Evolutionary conservation across 257 asterid species (phyloP), one percentile per base, ranked within the genome.

Genomic region (Ballota nigra): DNA sequence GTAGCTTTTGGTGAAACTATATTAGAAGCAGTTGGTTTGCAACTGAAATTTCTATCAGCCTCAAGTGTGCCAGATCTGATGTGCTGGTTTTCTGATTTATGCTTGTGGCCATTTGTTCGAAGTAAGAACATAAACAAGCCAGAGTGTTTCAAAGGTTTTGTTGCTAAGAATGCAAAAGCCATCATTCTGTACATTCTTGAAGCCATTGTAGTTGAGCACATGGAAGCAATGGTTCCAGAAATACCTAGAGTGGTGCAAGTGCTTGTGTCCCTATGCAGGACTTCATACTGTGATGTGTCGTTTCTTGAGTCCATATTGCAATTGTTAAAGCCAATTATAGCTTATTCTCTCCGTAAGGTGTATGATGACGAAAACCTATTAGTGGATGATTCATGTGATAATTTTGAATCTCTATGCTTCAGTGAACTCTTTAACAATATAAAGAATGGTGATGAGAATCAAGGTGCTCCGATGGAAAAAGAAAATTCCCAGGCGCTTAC

Each of bases 21-120:
- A 77, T 78, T 95, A 82, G 89, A 89, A 83, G 98, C 99, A 77
- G 94, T 92, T 85, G 91, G 96, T 45, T 85, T 95, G 84, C 98
- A 92, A 72, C 76, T 92, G 83, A 95, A 86, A 80, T 83, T 89
- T 78, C 89, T 95, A 70, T 84, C 99, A 70, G 68, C 96, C 31
- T 77, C 85, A 19, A 66, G 68, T 78, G 84, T 92, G 81, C 96
- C 98, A 15, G 98, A 95, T 83, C 79, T 95, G 73, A 81, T 95
- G 74, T 83, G 92, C 81, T 95, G 99, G 99, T 87, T 91, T 74
- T 86, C 96, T 71, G 91, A 89, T 77, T 87, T 95, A 68, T 95
- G 98, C 83, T 84, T 86, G 31, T 82, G 88, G 92, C 98, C 98
- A 52, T 92, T 92, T 83, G 73, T 83, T 71, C 89, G 70, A 53